Conservation (phyloP, 345 rosid genomes). For the Erucastrum elatum region DNA sequence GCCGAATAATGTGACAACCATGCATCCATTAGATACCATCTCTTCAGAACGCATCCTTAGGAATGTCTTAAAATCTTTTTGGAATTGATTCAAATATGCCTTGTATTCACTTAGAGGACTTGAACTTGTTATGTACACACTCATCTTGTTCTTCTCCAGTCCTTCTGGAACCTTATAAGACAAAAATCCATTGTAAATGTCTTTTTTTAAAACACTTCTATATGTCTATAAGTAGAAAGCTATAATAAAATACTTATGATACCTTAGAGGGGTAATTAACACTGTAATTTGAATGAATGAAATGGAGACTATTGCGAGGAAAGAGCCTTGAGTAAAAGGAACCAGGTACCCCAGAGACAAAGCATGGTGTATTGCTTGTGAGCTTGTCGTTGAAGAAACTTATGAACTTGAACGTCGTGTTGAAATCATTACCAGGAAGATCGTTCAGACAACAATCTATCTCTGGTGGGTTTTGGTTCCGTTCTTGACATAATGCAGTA, state of each 20-base stretch:
- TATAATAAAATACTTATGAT: background rate
- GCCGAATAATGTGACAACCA: constrained; percentile 44
- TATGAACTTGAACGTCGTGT: constrained; percentile 36
- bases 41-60: constrained; percentile 45
- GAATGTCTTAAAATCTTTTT: constrained; percentile 41
- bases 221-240: background rate
- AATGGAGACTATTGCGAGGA: constrained; percentile 38
- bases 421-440: constrained; percentile 56
- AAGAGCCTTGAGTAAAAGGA: constrained; percentile 54
- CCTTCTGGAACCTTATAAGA: background rate
- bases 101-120: constrained; percentile 39
- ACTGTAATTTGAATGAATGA: constrained; percentile 43
- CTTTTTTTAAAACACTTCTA: background rate
- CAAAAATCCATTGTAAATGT: background rate
- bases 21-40: constrained; percentile 41
- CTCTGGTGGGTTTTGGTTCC: constrained; percentile 22
- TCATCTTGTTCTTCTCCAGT: too few species aligned
- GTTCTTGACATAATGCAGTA: background rate
- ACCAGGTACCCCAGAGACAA: constrained; percentile 47
- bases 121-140: constrained; percentile 10
- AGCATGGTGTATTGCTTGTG: constrained; percentile 12
- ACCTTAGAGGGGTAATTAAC: constrained; percentile 48
- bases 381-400: background rate
- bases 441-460: constrained; percentile 49
- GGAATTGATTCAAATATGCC: constrained; percentile 14